These are phyloP conservation scores for Alternaria panax DNA, from an alignment of 2,329 filamentous ascomycete genomes.

Conservation along the genomic window DNA sequence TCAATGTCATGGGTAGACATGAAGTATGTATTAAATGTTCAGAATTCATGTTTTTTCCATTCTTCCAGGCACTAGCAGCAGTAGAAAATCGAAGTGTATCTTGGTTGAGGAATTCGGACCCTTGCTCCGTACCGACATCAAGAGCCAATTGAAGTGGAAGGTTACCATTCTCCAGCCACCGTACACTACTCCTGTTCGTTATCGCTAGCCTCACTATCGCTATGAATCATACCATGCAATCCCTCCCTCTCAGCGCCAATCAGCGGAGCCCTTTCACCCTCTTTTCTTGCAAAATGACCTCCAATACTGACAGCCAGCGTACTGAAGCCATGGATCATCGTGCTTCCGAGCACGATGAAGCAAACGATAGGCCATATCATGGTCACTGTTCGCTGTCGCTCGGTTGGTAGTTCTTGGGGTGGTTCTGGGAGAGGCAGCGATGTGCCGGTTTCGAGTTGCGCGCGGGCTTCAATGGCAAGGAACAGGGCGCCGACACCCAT, in stretches of 20 bases:
- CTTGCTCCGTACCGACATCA: not conserved
- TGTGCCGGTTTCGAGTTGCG: constrained; percentile 59
- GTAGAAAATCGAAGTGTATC: not conserved
- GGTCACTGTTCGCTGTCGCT: constrained; percentile 51
- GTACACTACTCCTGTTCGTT: not conserved
- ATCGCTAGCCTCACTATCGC: constrained; percentile 35
- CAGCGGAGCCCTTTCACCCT: constrained; percentile 59
- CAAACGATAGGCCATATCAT: constrained; percentile 64
- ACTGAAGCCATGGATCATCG: constrained; percentile 62
- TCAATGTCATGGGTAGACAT: too few species aligned
- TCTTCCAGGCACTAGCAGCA: not conserved
- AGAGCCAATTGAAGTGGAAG: not conserved
- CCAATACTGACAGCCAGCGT: constrained; percentile 59
- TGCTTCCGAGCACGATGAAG: constrained; percentile 62
- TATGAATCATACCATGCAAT: constrained; percentile 60
- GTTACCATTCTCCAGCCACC: not conserved
- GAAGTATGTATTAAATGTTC: too few species aligned
- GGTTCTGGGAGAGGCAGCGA: constrained; percentile 56
- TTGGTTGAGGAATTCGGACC: not conserved
- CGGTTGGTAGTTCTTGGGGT: constrained; percentile 44
- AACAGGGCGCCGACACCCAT: constrained; percentile 66
- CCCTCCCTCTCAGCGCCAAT: constrained; percentile 60
- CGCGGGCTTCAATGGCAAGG: constrained; percentile 63
- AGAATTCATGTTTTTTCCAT: not conserved
- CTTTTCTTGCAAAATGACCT: constrained; percentile 56